These are phyloP conservation scores for Pelargonium myrrhifolium DNA, from an alignment of 441 rosid species.

Conservation along the genomic window DNA sequence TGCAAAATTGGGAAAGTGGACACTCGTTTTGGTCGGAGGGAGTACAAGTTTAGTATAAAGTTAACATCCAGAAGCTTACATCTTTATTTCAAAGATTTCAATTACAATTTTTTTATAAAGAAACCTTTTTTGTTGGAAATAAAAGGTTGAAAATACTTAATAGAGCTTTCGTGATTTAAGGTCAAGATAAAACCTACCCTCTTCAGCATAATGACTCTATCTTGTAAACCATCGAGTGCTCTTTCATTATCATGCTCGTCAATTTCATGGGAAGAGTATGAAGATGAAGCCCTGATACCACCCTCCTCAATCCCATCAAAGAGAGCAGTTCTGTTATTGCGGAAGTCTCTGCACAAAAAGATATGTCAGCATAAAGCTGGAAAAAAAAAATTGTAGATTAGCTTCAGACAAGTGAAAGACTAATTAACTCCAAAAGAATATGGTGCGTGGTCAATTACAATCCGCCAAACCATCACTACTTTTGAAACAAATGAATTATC, in stretches of 20 bases:
- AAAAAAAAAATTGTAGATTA: neutral
- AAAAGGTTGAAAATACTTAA: no score
- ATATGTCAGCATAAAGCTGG: conserved; percentile 9
- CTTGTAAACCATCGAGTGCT: conserved; percentile 88
- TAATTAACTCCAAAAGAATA: neutral
- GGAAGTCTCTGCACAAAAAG: conserved; percentile 51
- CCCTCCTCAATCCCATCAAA: conserved; percentile 97
- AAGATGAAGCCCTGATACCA: conserved; percentile 78
- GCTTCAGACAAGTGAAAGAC: neutral
- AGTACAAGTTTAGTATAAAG: neutral
- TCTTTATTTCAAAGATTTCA: no score
- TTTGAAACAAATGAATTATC: neutral
- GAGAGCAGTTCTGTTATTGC: conserved; percentile 58
- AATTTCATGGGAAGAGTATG: conserved; percentile 76
- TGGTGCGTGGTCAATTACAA: neutral
- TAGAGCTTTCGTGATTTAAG: neutral
- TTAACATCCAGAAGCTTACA: neutral
- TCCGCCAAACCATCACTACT: neutral
- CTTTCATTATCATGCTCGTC: conserved; percentile 89
- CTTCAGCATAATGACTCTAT: conserved; percentile 74
- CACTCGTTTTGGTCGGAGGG: neutral
- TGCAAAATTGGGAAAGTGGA: no score
- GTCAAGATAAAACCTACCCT: conserved; percentile 50
- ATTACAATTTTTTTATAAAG: no score
- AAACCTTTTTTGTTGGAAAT: no score